Evolutionary conservation across 495 filamentous ascomycete species (phyloP), one percentile per base, ranked within the genome.

Genomic region (Tuber magnatum): DNA sequence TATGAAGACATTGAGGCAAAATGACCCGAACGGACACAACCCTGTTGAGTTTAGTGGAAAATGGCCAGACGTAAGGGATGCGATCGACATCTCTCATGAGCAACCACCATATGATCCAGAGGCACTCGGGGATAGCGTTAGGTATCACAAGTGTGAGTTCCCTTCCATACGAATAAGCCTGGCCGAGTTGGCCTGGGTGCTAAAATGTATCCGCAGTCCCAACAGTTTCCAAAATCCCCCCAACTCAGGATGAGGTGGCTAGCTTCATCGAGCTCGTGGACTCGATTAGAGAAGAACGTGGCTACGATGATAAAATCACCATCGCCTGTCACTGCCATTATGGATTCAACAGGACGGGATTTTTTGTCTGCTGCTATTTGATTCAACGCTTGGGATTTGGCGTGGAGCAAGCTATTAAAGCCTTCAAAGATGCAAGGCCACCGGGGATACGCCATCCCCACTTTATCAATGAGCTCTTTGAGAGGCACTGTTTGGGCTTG

Each of bases 241-340:
- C 94, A 0, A 90, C 89, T 0, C 86, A 88, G 1, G 88, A 91
- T 28, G 94, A 97, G 81, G 90, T 94, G 40, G 85, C 87, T 42
- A 87, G 86, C 22, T 98, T 98, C 83, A 90, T 97, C 77, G 86
- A 86, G 38, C 85, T 97, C 6, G 89, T 97, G 10, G 94, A 97
- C 81, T 85, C 87, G 68, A 86, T 96, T 42, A 87, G 86, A 38
- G 86, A 87, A 32, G 84, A 74, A 7, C 86, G 84, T 8, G 83
- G 85, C 18, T 85, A 81, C 78, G 83, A 83, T 20, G 82, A 85
- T 0, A 80, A 85, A 40, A 83, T 81, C 14, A 84, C 87, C 22
- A 87, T 97, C 69, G 94, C 91, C 20, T 93, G 97, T 1, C 94
- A 98, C 82, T 97, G 94, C 80, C 94, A 98, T 80, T 97, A 98